Conservation (phyloP, 1,284 basidiomycete species). For the Cystobasidium sp. region DNA sequence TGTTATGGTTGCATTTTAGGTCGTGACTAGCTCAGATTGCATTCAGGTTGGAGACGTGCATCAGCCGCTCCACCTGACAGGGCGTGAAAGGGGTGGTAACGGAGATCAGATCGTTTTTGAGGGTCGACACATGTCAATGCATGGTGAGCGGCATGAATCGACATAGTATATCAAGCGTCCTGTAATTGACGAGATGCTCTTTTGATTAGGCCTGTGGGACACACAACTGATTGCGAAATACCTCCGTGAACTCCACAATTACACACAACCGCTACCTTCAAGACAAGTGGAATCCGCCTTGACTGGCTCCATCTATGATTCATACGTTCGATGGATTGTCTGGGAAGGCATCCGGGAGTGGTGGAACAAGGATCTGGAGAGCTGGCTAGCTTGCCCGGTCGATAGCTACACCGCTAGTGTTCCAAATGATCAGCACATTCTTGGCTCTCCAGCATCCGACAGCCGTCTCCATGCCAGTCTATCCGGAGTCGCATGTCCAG, state of each 20-base stretch:
- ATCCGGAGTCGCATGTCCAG: slow-evolving; percentile 51
- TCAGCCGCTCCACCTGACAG: slow-evolving; percentile 58
- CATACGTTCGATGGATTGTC: slow-evolving; percentile 57
- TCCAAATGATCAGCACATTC: not conserved
- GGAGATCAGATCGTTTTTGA: slow-evolving; percentile 56
- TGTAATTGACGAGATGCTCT: not conserved
- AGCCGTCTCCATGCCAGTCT: not conserved
- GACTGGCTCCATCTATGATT: slow-evolving; percentile 54
- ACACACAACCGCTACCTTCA: slow-evolving; percentile 55
- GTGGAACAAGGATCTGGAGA: slow-evolving; percentile 51
- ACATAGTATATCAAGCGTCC: not conserved
- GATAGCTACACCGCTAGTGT: not conserved
- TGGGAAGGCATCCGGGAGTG: slow-evolving; percentile 55
- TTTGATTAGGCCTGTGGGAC: slow-evolving; percentile 55
- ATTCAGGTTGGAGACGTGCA: slow-evolving; percentile 53
- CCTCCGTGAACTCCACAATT: slow-evolving; percentile 55
- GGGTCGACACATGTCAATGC: slow-evolving; percentile 54
- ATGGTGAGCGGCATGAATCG: slow-evolving; percentile 46
- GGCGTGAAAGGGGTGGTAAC: slow-evolving; percentile 57
- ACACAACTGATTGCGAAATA: slow-evolving; percentile 54
- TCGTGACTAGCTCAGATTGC: not conserved
- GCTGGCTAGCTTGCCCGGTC: slow-evolving; percentile 53
- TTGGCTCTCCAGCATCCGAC: not conserved
- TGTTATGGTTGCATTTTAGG: not conserved
- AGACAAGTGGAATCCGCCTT: slow-evolving; percentile 55